These are phyloP conservation scores for Colletotrichum acutatum DNA, from an alignment of 2,329 filamentous ascomycete genomes.

Conservation along the genomic window DNA sequence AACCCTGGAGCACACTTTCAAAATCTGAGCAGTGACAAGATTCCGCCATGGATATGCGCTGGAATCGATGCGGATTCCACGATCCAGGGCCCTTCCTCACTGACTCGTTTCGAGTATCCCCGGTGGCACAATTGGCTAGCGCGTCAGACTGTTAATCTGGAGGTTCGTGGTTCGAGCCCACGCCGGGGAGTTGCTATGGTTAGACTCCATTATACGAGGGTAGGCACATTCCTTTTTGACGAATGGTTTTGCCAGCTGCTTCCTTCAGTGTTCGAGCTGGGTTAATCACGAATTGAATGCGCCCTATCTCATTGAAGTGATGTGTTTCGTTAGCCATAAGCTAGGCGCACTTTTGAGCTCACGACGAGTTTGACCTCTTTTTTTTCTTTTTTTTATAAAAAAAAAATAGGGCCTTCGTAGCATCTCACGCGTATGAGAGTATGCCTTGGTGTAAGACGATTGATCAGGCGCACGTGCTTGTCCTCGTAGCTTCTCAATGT, in stretches of 20 bases:
- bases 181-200: conserved; percentile 29
- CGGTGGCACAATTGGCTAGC: conserved; percentile 37
- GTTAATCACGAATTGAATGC: not conserved
- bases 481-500: too few relatives aligned
- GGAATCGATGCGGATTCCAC: not conserved
- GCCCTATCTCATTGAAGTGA: not conserved
- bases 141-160: conserved; percentile 37
- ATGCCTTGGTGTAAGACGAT: not conserved
- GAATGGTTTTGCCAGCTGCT: not conserved
- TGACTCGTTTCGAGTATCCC: conserved; percentile 13
- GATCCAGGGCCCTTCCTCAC: not conserved
- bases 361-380: not conserved
- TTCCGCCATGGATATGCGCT: conserved; percentile 10
- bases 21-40: not conserved
- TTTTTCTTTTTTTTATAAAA: too few relatives aligned
- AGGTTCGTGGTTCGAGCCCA: conserved; percentile 37
- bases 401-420: not conserved
- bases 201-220: not conserved
- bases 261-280: not conserved
- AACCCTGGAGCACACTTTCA: conserved; percentile 8
- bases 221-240: not conserved
- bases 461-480: too few relatives aligned
- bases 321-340: not conserved
- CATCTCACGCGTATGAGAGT: not conserved
- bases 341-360: not conserved